A percentile compares a stretch with the other conserved stretches of the same genome.
phyloP scores from a whole-genome alignment of 164 flowering plant species.

The Saururus chinensis region DNA sequence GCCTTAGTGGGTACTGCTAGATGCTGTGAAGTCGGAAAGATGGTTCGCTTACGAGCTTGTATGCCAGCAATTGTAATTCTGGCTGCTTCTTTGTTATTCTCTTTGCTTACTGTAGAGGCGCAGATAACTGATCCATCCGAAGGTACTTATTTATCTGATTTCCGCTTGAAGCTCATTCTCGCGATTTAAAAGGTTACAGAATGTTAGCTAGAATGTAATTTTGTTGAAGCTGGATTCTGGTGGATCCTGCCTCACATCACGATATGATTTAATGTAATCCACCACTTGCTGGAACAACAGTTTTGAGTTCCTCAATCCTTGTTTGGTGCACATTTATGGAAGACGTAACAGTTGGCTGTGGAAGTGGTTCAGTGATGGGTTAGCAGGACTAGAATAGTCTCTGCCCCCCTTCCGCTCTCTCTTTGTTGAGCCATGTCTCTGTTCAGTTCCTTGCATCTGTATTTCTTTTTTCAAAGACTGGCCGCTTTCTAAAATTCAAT shows the following conservation, averaged over 20 bases:
- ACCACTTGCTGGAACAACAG: neutral
- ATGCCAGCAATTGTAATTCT: neutral
- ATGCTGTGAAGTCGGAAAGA: neutral
- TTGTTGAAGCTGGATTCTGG: neutral
- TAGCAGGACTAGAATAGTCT: no score
- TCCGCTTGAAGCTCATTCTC: neutral
- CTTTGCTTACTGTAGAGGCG: neutral
- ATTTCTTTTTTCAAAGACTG: neutral
- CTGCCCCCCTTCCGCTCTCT: no score
- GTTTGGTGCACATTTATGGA: neutral
- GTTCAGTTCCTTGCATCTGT: no score
- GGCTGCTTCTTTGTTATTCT: neutral
- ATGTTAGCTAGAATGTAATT: neutral
- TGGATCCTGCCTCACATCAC: neutral
- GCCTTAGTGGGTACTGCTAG: neutral
- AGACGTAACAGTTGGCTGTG: neutral
- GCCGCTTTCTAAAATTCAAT: neutral
- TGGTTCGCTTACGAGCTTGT: neutral
- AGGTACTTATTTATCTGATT: neutral
- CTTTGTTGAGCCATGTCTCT: no score
- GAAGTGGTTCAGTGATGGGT: no score
- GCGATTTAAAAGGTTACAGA: neutral
- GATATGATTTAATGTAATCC: neutral
- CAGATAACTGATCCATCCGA: constrained; percentile 5
- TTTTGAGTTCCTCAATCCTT: neutral